Base-by-base conservation (phyloP, 1,139 yeast genomes). In the Blastobotrys illinoisensis region DNA sequence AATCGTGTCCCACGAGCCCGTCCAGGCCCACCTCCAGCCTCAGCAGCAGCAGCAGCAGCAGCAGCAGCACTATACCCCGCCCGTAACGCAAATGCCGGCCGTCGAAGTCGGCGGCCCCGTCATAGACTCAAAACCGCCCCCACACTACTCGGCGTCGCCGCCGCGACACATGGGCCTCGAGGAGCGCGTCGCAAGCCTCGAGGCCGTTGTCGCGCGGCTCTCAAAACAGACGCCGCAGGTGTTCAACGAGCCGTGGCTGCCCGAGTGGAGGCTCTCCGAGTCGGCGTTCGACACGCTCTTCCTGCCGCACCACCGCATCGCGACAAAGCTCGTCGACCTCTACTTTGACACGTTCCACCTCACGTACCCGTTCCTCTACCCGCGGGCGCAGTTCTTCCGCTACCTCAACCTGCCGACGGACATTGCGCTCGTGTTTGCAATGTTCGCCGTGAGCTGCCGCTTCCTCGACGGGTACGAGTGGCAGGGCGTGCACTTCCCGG, bases 281-380 rank as follows among this genome's bases (percentile, higher is more conserved):
- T 50, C 49, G 18, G 62, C 65, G 13, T 59, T 75, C 9, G 63
- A 56, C 13, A 60, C 63, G 44, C 65, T 71, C 54, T 79, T 76
- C 11, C 66, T 82, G 21, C 86, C 86, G 1, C 60, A 71, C 9
- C 72, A 77, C 73, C 62, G 64, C 20, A 67, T 71, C 0, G 66
- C 79, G 6, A 67, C 69, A 47, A 62, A 67, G 11, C 61, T 79
- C 44, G 62, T 81, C 50, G 81, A 80, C 56, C 65, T 75, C 19
- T 82, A 77, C 63, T 82, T 79, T 63, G 71, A 74, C 47, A 77
- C 75, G 61, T 68, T 73, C 46, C 82, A 81, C 53, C 75, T 79
- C 6, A 70, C 73, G 46, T 75, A 77, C 54, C 74, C 78, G 49
- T 64, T 79, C 14, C 64, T 81, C 9, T 79, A 82, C 1, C 72